These are phyloP conservation scores for Termitomyces sp. DNA, from an alignment of 768 basidiomycete genomes.

Conservation along the genomic window DNA sequence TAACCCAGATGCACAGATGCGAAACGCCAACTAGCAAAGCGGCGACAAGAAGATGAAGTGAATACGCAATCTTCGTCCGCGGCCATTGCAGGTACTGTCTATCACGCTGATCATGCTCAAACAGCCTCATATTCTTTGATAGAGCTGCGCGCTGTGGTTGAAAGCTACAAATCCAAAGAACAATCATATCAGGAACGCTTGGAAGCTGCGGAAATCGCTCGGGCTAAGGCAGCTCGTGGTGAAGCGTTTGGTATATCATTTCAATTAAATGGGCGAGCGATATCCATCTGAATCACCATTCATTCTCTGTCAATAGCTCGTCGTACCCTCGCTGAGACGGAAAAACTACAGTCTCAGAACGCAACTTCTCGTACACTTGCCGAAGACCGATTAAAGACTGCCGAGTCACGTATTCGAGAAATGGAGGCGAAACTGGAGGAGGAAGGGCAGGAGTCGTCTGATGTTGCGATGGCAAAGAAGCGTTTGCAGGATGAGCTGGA, in stretches of 20 bases:
- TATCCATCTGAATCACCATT: neutral
- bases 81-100: conserved; percentile 49
- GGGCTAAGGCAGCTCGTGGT: conserved; percentile 60
- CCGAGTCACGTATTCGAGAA: conserved; percentile 56
- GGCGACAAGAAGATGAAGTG: conserved; percentile 64
- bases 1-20: conserved; percentile 37
- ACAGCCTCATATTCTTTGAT: conserved; percentile 6
- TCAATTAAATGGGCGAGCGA: neutral
- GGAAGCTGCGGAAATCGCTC: conserved; percentile 67
- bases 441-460: conserved; percentile 64
- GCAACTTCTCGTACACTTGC: conserved; percentile 51
- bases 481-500: conserved; percentile 76
- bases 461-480: conserved; percentile 61
- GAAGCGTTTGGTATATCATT: conserved; percentile 55
- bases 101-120: neutral
- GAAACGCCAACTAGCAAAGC: conserved; percentile 56
- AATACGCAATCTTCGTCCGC: conserved; percentile 57
- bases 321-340: conserved; percentile 58
- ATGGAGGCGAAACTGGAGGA: conserved; percentile 65
- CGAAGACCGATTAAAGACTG: conserved; percentile 45
- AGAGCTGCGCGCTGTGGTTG: conserved; percentile 66
- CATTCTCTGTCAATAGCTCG: conserved; percentile 6
- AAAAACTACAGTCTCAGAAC: conserved; percentile 54
- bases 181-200: conserved; percentile 56
- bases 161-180: conserved; percentile 65